Evolutionary conservation across 495 filamentous ascomycete species (phyloP).

Genomic region (Collariella sp.): DNA sequence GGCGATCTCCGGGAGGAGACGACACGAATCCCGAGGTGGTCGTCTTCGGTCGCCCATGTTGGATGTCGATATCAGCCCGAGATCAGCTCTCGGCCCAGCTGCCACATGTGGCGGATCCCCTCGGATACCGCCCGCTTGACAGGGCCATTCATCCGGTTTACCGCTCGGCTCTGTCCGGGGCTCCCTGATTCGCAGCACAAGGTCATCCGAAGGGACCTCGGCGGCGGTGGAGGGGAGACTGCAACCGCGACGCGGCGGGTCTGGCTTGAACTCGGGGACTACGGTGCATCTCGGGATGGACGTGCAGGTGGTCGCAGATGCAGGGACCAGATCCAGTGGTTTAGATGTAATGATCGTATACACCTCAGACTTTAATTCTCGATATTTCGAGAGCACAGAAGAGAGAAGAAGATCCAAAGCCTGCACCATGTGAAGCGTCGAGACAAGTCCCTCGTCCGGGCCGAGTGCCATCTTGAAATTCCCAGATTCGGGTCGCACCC

Average conservation of each 20-base stretch:
- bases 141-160: conserved; percentile 26
- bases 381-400: too few relatives aligned
- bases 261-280: neutral
- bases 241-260: neutral
- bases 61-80: too few relatives aligned
- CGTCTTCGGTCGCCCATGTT: too few relatives aligned
- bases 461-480: too few relatives aligned
- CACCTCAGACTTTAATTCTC: too few relatives aligned
- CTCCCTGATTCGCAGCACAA: conserved; percentile 17
- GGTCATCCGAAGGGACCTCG: conserved; percentile 12
- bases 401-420: too few relatives aligned
- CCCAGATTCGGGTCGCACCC: neutral
- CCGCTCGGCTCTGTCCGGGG: conserved; percentile 13
- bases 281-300: neutral
- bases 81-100: neutral
- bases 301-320: neutral
- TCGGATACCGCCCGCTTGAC: conserved; percentile 2
- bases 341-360: too few relatives aligned
- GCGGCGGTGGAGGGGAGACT: neutral
- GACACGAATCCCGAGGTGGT: too few relatives aligned
- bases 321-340: neutral
- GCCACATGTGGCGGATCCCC: conserved; percentile 9
- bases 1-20: too few relatives aligned
- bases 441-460: too few relatives aligned
- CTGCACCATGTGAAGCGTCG: too few relatives aligned